Percentiles rank a stretch among this genome's conserved stretches.
phyloP scores from a whole-genome alignment of 1,139 yeast species.

The Zygosaccharomyces sapae region DNA sequence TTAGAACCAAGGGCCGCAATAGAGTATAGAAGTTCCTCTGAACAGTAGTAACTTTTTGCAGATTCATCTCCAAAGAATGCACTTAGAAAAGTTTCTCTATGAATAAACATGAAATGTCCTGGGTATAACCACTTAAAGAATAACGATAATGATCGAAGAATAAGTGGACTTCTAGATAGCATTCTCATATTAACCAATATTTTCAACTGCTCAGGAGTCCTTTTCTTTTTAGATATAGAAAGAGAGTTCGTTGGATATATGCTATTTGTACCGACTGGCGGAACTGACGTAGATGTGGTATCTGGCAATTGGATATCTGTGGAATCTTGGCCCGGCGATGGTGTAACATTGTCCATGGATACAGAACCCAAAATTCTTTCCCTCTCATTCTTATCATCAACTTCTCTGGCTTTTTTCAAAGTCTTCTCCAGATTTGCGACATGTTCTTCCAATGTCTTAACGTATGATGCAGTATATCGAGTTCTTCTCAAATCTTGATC shows the following conservation, averaged over 20 bases:
- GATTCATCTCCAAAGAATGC: conserved; percentile 51
- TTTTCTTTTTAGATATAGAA: conserved; percentile 18
- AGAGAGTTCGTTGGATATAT: conserved; percentile 31
- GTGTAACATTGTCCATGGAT: conserved; percentile 9
- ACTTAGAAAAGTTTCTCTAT: conserved; percentile 54
- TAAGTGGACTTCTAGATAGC: conserved; percentile 44
- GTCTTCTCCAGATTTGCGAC: conserved; percentile 23
- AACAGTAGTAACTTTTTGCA: conserved; percentile 43
- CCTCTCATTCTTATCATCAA: conserved; percentile 13
- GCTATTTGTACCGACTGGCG: conserved; percentile 17
- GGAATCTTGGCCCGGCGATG: not conserved
- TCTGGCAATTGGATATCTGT: conserved; percentile 1
- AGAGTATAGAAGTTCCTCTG: conserved; percentile 48
- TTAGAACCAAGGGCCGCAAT: conserved; percentile 56
- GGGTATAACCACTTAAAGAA: conserved; percentile 65
- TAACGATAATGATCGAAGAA: conserved; percentile 41
- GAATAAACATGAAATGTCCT: conserved; percentile 56
- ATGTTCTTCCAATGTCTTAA: conserved; percentile 34
- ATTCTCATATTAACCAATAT: conserved; percentile 47
- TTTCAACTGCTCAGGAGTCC: conserved; percentile 12
- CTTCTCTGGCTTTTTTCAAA: conserved; percentile 15
- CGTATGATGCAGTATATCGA: conserved; percentile 48
- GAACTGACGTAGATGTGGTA: not conserved
- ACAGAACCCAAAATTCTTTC: conserved; percentile 14
- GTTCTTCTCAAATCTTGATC: conserved; percentile 47